phyloP scores from a whole-genome alignment of 257 asterid species.

The Salvia hispanica region DNA sequence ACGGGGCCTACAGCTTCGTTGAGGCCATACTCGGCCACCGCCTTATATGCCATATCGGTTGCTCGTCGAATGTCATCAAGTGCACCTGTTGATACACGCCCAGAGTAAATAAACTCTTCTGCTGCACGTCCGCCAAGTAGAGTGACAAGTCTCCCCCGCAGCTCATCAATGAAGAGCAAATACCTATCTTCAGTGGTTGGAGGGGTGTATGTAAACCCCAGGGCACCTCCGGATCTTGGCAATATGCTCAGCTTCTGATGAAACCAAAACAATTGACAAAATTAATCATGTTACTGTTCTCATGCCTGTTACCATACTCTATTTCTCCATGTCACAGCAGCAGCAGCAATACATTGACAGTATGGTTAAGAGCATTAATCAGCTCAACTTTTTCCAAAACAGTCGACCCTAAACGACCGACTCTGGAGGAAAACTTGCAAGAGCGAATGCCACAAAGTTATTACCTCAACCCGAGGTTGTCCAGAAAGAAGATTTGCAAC shows the following conservation, averaged over 20 bases:
- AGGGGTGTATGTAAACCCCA: constrained; percentile 93
- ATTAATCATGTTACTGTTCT: constrained; percentile 19
- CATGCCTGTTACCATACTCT: not conserved
- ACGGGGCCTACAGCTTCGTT: constrained; percentile 83
- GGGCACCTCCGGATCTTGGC: constrained; percentile 98
- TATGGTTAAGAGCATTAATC: not conserved
- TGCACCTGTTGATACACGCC: constrained; percentile 99
- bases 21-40: constrained; percentile 97
- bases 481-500: constrained; percentile 96
- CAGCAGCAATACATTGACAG: not conserved
- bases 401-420: constrained; percentile 10
- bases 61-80: constrained; percentile 95
- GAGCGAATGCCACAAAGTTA: constrained; percentile 15
- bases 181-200: constrained; percentile 92
- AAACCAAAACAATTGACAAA: constrained; percentile 25
- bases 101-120: constrained; percentile 85
- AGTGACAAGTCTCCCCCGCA: constrained; percentile 96
- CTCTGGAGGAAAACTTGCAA: constrained; percentile 3
- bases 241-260: constrained; percentile 94
- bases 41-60: constrained; percentile 99
- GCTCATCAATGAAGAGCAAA: constrained; percentile 91
- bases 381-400: not conserved
- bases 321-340: not conserved
- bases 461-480: constrained; percentile 98
- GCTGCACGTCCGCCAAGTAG: constrained; percentile 99